phyloP scores from a whole-genome alignment of 176 grass and related monocot genomes.

The Triticum monococcum region DNA sequence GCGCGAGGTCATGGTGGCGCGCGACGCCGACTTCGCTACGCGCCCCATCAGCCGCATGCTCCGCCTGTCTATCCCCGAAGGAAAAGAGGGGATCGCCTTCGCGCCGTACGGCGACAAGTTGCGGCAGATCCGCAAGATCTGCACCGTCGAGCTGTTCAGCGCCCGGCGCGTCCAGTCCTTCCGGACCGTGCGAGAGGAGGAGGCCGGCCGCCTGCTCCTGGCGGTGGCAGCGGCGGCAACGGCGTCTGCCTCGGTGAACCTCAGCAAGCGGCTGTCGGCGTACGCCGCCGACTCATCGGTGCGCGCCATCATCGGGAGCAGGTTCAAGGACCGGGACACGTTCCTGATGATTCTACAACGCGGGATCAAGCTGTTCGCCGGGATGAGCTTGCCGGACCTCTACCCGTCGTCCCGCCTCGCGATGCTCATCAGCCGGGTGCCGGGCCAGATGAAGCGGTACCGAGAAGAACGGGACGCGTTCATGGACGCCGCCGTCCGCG shows the following conservation, averaged over 20 bases:
- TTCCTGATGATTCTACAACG: not conserved
- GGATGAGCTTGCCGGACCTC: not conserved
- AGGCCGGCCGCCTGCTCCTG: slow-evolving; percentile 4
- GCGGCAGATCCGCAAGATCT: slow-evolving; percentile 19
- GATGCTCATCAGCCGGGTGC: not conserved
- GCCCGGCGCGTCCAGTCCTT: not conserved
- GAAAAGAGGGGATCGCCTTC: slow-evolving; percentile 14
- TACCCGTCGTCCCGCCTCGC: not conserved
- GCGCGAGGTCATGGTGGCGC: slow-evolving; percentile 25
- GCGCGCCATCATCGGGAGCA: not conserved
- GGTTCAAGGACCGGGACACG: not conserved
- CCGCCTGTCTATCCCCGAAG: not conserved
- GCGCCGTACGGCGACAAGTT: slow-evolving; percentile 26
- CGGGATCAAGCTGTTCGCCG: not conserved
- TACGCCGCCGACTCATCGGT: slow-evolving; percentile 1
- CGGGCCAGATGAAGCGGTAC: not conserved
- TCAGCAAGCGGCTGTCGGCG: not conserved
- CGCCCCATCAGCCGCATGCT: not conserved
- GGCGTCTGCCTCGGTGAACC: not conserved
- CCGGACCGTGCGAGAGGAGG: not conserved
- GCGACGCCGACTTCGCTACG: not conserved
- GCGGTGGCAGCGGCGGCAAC: not conserved
- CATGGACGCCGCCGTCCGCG: slow-evolving; percentile 9
- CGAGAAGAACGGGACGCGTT: not conserved
- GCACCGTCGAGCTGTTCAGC: slow-evolving; percentile 19